These are phyloP conservation scores for Capsicum baccatum DNA, from an alignment of 257 asterid genomes.

Conservation along the genomic window DNA sequence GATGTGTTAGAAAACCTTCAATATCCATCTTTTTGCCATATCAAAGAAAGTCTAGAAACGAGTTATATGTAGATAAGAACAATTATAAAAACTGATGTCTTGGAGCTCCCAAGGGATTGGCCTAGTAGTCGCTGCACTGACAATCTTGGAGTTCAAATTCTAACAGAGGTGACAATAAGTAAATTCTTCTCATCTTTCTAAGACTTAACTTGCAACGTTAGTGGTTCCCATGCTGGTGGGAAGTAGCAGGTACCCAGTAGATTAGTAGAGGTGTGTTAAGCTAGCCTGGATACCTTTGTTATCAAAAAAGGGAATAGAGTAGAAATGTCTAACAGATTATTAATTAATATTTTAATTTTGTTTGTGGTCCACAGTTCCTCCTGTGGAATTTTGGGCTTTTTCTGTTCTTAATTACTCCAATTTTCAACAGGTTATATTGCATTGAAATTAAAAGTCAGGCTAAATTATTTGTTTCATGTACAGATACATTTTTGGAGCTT, in stretches of 20 bases:
- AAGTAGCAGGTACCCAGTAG: background rate
- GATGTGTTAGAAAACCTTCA: background rate
- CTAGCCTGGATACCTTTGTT: slow-evolving; percentile 4
- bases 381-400: slow-evolving; percentile 25
- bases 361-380: background rate
- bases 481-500: slow-evolving; percentile 95
- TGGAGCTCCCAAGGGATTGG: background rate
- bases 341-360: slow-evolving; percentile 9
- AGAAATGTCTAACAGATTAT: background rate
- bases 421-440: slow-evolving; percentile 27
- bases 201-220: background rate
- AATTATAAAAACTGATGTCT: slow-evolving; percentile 9
- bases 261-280: background rate
- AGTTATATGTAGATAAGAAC: background rate
- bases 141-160: slow-evolving; percentile 3
- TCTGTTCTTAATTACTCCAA: background rate
- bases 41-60: background rate
- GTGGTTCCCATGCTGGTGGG: background rate
- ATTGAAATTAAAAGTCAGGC: background rate
- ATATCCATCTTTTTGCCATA: background rate
- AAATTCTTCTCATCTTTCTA: slow-evolving; percentile 6
- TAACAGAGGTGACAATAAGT: background rate
- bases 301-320: background rate
- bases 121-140: background rate
- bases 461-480: slow-evolving; percentile 28